These are phyloP conservation scores for Carallia brachiata DNA, from an alignment of 345 rosid genomes.

Conservation along the genomic window DNA sequence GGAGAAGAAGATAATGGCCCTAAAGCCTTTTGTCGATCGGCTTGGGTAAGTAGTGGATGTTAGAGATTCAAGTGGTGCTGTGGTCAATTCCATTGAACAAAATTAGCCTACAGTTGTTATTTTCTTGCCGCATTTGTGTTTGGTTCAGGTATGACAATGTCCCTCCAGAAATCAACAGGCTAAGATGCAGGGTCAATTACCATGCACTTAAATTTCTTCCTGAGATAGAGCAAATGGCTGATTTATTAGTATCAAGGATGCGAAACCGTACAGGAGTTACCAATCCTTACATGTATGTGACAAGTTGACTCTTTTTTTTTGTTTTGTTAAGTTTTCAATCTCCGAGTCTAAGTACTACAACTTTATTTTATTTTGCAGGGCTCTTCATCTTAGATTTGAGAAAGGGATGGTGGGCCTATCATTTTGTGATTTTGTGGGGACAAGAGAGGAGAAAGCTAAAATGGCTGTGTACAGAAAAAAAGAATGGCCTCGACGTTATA, in stretches of 20 bases:
- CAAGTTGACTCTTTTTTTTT: constrained; percentile 16
- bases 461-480: constrained; percentile 95
- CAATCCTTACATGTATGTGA: constrained; percentile 83
- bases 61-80: not conserved
- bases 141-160: constrained; percentile 90
- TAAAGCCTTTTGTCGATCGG: constrained; percentile 98
- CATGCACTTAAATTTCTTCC: constrained; percentile 98
- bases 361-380: constrained; percentile 55
- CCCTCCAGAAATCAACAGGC: constrained; percentile 93
- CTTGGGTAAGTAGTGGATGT: constrained; percentile 65
- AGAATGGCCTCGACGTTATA: constrained; percentile 98
- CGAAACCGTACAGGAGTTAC: constrained; percentile 86
- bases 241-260: constrained; percentile 86
- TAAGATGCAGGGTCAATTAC: constrained; percentile 97
- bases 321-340: constrained; percentile 11
- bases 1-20: constrained; percentile 98
- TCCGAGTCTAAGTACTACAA: constrained; percentile 12
- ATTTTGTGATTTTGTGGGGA: constrained; percentile 96
- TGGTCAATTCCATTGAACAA: constrained; percentile 11
- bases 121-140: constrained; percentile 9
- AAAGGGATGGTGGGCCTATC: constrained; percentile 99
- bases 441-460: constrained; percentile 92
- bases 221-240: constrained; percentile 86
- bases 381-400: constrained; percentile 99
- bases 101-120: constrained; percentile 4